Evolutionary conservation across 2,329 filamentous ascomycete species (phyloP), one percentile per base, ranked within the genome.

Genomic region (Colletotrichum coccodes): DNA sequence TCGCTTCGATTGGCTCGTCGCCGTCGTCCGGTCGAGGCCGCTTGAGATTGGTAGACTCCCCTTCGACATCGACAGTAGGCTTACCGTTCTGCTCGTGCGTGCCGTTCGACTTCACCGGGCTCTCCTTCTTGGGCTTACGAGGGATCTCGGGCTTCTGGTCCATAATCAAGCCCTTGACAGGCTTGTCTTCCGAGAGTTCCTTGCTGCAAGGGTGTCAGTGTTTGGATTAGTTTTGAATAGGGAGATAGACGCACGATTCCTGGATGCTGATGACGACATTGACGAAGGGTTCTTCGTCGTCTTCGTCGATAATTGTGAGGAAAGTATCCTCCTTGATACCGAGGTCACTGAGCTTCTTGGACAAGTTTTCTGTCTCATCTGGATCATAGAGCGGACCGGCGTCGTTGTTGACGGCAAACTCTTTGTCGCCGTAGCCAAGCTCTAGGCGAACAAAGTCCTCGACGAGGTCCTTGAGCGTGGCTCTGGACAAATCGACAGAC

Each of bases 341-440:
- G 9, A 98, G 85, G 23, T 97, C 93, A 30, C 80, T 85, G 58
- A 99, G 86, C 70, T 92, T 94, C 83, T 94, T 97, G 1, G 85
- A 79, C 1, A 98, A 83, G 74, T 98, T 97, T 65, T 97, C 93
- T 5, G 94, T 94, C 75, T 97, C 89, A 64, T 98, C 96, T 0
- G 91, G 89, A 75, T 98, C 96, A 75, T 97, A 98, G 47, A 98
- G 85, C n/a, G 95, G 85, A 58, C 91, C 91, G 11, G 87, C 84
- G 7, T 94, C 91, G 65, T 89, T 94, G 75, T 88, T 92, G 66
- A 98, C 83, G 4, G 91, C 91, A 71, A 98, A 89, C 60, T 97
- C 94, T 66, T 84, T 87, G 32, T 94, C 90, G 6, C 90, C 89
- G 76, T 96, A 98, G 4, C 91, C 91, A 2, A 98, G 82, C 71